Base-by-base conservation (phyloP, 2,329 filamentous ascomycete genomes). In the Zasmidium cellare region DNA sequence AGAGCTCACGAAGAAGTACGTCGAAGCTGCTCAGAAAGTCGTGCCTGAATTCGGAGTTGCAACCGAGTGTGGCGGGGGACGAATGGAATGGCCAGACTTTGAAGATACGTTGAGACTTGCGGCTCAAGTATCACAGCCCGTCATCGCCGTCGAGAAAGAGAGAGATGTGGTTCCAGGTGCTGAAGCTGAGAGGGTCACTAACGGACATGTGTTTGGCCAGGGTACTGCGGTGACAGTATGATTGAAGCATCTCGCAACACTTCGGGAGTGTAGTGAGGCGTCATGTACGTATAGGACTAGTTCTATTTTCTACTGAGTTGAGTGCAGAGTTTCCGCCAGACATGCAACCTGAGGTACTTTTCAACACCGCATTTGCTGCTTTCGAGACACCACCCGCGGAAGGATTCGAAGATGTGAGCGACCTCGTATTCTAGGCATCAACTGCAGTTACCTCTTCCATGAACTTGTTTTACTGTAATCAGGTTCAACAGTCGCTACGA, bases 1-100 rank as follows among this genome's bases (percentile, higher is more conserved):
- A 6, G 71, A 74, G 7, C 74, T 76, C 3, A 79, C 76, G 1
- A 58, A 61, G 56, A 64, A 71, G 58, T 71, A 75, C 46, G 75
- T 80, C 54, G 64, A 69, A 20, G 68, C 69, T 7, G 77, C 77
- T 1, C 67, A 68, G 31, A 61, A 65, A 25, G 65, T 72, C 6
- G 55, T 71, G 18, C 53, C 63, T 1, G 58, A 65, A 2, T 79
- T 79, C 65, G 76, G 77, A 1, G 65, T 79, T 14, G 67, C 71
- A 14, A 77, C 75, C 0, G 77, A 79, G 57, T 80, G 76, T 62
- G 77, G 77, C 6, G 65, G 73, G 62, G 76, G 75, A 1, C 65
- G 76, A 46, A 74, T 70, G 45, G 63, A 67, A 16, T 54, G 60
- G 38, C 67, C 69, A 31, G 63, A 74, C 9, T 67, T 75, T 24